Evolutionary conservation across 202 grass and related monocot species (phyloP).

Genomic region (Saccharum hybrid): DNA sequence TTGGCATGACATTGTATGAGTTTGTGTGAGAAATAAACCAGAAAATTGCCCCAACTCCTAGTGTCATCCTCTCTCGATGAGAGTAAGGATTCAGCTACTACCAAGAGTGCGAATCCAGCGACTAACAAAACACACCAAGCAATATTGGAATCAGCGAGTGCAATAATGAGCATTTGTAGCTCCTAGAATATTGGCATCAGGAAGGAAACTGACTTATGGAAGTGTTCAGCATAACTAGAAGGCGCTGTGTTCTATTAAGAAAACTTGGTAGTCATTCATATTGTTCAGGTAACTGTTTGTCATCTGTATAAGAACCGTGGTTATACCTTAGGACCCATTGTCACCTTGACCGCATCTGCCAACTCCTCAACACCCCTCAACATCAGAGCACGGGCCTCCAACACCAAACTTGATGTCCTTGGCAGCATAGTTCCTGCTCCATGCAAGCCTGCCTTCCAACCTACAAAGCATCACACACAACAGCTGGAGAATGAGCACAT

Average conservation of each 20-base stretch:
- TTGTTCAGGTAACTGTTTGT: neutral
- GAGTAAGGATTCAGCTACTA: too few species aligned
- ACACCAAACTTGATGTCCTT: slow-evolving; percentile 98
- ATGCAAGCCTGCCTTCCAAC: slow-evolving; percentile 82
- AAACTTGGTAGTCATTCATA: neutral
- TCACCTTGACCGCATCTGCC: slow-evolving; percentile 96
- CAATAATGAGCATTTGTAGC: neutral
- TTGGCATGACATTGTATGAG: too few species aligned
- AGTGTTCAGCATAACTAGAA: neutral
- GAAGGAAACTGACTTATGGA: neutral
- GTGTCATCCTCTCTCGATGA: too few species aligned
- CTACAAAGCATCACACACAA: slow-evolving; percentile 44
- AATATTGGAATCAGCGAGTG: neutral
- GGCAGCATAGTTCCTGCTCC: slow-evolving; percentile 93
- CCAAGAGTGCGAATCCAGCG: too few species aligned
- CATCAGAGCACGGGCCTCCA: slow-evolving; percentile 94
- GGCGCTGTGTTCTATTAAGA: neutral
- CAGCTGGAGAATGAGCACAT: neutral
- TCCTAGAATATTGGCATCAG: neutral
- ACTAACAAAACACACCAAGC: too few species aligned
- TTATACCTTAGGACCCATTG: slow-evolving; percentile 97
- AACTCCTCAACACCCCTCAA: slow-evolving; percentile 90
- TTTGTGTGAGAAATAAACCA: too few species aligned
- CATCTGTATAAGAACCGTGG: neutral
- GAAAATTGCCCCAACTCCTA: too few species aligned